These are phyloP conservation scores for Coniferiporia sulphurascens DNA, from an alignment of 1,284 basidiomycete genomes.

Conservation along the genomic window DNA sequence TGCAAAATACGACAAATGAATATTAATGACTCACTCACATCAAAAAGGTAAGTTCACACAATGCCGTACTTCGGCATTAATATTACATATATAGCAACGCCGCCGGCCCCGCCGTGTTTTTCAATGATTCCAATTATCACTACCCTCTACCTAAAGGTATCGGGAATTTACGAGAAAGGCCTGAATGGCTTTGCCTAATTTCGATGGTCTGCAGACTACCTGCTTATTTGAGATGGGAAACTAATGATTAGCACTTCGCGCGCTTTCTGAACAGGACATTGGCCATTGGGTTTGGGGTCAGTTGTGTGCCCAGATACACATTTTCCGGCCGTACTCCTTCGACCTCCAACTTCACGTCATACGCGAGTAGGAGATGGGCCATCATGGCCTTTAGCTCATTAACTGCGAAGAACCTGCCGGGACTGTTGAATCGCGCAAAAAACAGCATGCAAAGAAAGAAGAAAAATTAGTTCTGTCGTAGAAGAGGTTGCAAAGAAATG, in stretches of 20 bases:
- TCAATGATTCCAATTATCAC: too few relatives aligned
- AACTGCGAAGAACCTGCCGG: constrained; percentile 44
- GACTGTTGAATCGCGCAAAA: constrained; percentile 23
- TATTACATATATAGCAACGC: too few relatives aligned
- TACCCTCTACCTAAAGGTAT: too few relatives aligned
- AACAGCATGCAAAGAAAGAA: not conserved
- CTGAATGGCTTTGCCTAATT: too few relatives aligned
- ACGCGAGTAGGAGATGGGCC: constrained; percentile 38
- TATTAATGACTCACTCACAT: too few relatives aligned
- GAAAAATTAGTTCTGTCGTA: not conserved
- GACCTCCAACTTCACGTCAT: constrained; percentile 40
- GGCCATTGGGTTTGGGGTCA: constrained; percentile 20
- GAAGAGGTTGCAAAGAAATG: not conserved
- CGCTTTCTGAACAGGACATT: constrained; percentile 20
- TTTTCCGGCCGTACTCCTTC: constrained; percentile 27
- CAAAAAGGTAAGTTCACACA: too few relatives aligned
- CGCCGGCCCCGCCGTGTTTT: too few relatives aligned
- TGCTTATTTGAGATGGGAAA: too few relatives aligned
- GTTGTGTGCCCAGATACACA: constrained; percentile 2
- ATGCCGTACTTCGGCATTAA: too few relatives aligned
- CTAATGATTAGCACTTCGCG: not conserved
- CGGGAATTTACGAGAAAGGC: too few relatives aligned
- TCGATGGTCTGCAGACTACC: too few relatives aligned
- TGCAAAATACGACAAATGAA: too few relatives aligned
- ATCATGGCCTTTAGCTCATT: constrained; percentile 43